Evolutionary conservation across 2,329 filamentous ascomycete species (phyloP).

Genomic region (Diaporthe citrichinensis): DNA sequence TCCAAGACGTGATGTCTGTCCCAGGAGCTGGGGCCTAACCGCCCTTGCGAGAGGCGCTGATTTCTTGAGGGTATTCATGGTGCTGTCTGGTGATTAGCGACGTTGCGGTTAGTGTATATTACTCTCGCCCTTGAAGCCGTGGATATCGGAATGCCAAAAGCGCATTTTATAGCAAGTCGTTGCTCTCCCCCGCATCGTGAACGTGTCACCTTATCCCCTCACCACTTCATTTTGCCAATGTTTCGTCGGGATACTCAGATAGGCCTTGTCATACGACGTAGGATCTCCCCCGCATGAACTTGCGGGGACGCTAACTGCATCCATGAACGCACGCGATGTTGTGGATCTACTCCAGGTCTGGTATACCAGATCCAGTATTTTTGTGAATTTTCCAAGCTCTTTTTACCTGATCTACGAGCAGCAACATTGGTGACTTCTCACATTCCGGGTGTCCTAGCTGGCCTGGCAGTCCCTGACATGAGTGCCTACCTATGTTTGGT

Average conservation of each 20-base stretch:
- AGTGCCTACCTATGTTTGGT: too few species aligned
- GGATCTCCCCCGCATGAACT: constrained; percentile 25
- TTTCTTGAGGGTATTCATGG: constrained; percentile 20
- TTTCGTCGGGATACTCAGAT: background rate
- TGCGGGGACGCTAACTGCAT: constrained; percentile 8
- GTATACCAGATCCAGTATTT: background rate
- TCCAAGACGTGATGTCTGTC: background rate
- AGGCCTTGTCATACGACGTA: constrained; percentile 7
- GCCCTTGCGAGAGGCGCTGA: background rate
- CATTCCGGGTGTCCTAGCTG: background rate
- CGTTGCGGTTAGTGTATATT: background rate
- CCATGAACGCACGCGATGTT: background rate
- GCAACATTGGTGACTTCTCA: background rate
- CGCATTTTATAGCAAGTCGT: background rate
- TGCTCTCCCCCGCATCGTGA: constrained; percentile 17
- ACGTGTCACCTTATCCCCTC: background rate
- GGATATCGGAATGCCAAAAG: background rate
- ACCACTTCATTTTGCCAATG: background rate
- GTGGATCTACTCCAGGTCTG: background rate
- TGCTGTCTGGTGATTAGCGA: background rate
- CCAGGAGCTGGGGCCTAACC: background rate
- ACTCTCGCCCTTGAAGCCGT: background rate
- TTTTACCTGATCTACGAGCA: background rate
- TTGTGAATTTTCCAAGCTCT: background rate
- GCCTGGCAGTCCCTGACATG: too few species aligned